Evolutionary conservation across 73 alveolate species (phyloP).

Genomic region (Diophrys sp.): DNA sequence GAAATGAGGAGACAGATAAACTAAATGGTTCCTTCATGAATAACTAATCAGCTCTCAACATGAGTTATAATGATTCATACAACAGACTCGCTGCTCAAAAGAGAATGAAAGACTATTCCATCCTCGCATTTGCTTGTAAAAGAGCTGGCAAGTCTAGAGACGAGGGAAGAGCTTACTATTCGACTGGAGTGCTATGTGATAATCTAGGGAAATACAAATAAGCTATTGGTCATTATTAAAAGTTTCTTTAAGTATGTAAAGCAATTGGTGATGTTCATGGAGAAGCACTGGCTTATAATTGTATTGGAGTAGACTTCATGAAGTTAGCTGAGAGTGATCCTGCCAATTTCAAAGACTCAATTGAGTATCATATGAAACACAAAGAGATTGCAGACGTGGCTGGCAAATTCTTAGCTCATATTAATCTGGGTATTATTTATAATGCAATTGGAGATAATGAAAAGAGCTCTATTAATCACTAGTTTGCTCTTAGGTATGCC

Average conservation of each 20-base stretch:
- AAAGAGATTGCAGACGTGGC: constrained; percentile 78
- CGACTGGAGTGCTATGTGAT: constrained; percentile 84
- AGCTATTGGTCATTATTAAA: constrained; percentile 75
- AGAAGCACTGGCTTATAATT: constrained; percentile 84
- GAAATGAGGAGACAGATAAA: background rate
- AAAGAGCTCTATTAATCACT: constrained; percentile 61
- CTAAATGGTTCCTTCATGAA: background rate
- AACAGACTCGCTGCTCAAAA: constrained; percentile 68
- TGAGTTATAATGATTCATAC: constrained; percentile 62
- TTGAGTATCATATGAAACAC: constrained; percentile 62
- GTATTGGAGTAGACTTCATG: constrained; percentile 85
- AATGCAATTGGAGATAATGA: constrained; percentile 65
- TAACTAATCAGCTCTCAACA: constrained; percentile 40
- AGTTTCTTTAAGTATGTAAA: constrained; percentile 72
- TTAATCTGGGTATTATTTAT: constrained; percentile 67
- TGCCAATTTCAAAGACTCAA: constrained; percentile 34
- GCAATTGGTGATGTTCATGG: constrained; percentile 85
- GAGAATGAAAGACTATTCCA: constrained; percentile 79
- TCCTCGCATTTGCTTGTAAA: constrained; percentile 87
- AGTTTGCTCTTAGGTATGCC: constrained; percentile 68
- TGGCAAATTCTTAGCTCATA: constrained; percentile 72
- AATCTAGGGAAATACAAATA: constrained; percentile 68
- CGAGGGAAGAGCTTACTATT: constrained; percentile 91
- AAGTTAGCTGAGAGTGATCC: constrained; percentile 57
- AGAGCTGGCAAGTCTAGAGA: constrained; percentile 90